These are phyloP conservation scores for Aspergillus egyptiacus DNA, from an alignment of 495 filamentous ascomycete species.

Conservation along the genomic window DNA sequence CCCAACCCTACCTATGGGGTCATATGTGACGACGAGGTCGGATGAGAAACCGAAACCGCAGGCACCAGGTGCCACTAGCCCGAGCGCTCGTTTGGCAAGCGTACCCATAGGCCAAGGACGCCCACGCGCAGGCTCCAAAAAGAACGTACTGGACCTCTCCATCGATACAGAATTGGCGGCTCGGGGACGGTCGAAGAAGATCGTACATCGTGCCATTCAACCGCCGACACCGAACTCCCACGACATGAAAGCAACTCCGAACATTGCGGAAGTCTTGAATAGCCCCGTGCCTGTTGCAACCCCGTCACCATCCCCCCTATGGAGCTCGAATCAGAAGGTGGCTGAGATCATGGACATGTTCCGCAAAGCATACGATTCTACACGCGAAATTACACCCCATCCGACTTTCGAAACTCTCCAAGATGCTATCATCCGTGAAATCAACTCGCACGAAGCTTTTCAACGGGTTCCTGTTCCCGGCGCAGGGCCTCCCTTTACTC, in stretches of 20 bases:
- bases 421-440: constrained; percentile 43
- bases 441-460: constrained; percentile 46
- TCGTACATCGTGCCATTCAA: constrained; percentile 37
- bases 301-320: constrained; percentile 22
- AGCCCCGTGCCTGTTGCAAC: constrained; percentile 31
- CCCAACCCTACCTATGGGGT: constrained; percentile 31
- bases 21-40: not conserved
- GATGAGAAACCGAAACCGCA: constrained; percentile 9
- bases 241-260: constrained; percentile 28
- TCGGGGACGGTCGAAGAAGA: constrained; percentile 24
- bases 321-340: constrained; percentile 22
- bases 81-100: no score
- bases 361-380: constrained; percentile 33
- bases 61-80: constrained; percentile 12
- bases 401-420: constrained; percentile 42
- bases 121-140: constrained; percentile 22
- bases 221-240: constrained; percentile 34
- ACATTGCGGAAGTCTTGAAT: constrained; percentile 44
- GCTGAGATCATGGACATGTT: constrained; percentile 44
- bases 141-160: constrained; percentile 40
- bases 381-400: constrained; percentile 26
- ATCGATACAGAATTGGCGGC: constrained; percentile 39
- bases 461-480: constrained; percentile 31
- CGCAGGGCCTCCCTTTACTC: constrained; percentile 35
- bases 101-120: not conserved